Base-by-base conservation (phyloP, 2,329 filamentous ascomycete species). In the Venturia oleaginea region DNA sequence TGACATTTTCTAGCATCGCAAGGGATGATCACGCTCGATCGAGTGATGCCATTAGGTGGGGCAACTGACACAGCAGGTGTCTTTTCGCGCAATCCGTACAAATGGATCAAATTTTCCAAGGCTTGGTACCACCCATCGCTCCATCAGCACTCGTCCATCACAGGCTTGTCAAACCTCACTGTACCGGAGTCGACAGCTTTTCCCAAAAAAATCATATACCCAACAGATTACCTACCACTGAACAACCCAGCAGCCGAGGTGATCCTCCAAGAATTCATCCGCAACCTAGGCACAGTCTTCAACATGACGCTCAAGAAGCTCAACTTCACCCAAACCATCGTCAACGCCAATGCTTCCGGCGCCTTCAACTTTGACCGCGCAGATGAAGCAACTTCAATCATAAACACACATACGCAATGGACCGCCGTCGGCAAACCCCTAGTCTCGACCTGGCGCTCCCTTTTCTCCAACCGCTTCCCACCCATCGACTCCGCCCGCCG, bases 381-480 rank as follows among this genome's bases (percentile, higher is more conserved):
- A 81, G 68, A 75, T 15, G 27, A 57, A 80, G 67, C 81, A 82
- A 67, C 77, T 72, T 13, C 70, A 68, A 11, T 57, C 51, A 32
- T 57, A 15, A 57, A 57, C 27, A n/a, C 75, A 76, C 2, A 72
- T 84, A 57, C 51, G 30, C 27, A 75, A 78, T 1, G 74, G 79
- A 19, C 78, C 80, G 0, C 82, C 83, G 68, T 81, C 80, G 65
- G 73, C 72, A 4, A 79, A 81, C 67, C 83, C 83, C 66, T 79
- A 77, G 0, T 76, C 76, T 0, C 72, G 71, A 0, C 71, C 82
- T 65, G 73, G 76, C 38, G 80, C 79, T 2, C 76, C 78, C 4
- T 70, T 67, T 1, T 81, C 81, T 0, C 82, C 81, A 62, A 73
- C 84, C 51, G 77, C 83, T 64, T 81, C 81, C 0, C 75, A 76